These are phyloP conservation scores for Powellomyces hirtus DNA, from an alignment of 192 early-diverging fungal genomes.

Conservation along the genomic window DNA sequence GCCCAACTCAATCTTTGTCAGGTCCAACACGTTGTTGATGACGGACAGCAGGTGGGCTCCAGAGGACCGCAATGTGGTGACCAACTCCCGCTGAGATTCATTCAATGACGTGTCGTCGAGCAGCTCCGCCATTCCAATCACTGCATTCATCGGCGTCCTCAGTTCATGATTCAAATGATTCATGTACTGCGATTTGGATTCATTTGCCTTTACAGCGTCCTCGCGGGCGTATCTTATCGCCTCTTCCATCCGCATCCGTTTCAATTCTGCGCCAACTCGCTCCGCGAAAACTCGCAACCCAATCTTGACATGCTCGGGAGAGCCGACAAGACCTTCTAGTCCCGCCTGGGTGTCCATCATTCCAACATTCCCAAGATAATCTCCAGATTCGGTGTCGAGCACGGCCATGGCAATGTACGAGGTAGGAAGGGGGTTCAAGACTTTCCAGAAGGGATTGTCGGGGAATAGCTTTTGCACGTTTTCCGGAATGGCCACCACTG, in stretches of 20 bases:
- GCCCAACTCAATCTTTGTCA: constrained; percentile 19
- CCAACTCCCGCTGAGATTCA: background rate
- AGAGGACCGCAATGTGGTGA: background rate
- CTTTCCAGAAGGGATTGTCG: background rate
- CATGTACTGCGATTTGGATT: background rate
- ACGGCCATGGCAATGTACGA: constrained; percentile 8
- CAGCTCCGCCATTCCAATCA: constrained; percentile 10
- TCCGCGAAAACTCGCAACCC: constrained; percentile 19
- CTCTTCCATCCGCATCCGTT: constrained; percentile 9
- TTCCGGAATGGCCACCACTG: constrained; percentile 5
- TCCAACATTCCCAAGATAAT: constrained; percentile 9
- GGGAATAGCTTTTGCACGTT: background rate
- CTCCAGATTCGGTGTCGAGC: constrained; percentile 9
- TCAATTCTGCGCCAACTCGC: constrained; percentile 17
- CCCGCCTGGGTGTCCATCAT: constrained; percentile 8
- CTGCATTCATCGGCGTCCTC: constrained; percentile 4
- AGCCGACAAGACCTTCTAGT: background rate
- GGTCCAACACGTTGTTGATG: constrained; percentile 18
- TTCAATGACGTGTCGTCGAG: constrained; percentile 2
- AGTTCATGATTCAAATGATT: constrained; percentile 10
- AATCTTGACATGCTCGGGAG: constrained; percentile 8
- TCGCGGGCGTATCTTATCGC: background rate
- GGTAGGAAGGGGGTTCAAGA: background rate
- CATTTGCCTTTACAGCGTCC: background rate
- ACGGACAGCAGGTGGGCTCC: constrained; percentile 5